A percentile compares a stretch with the other conserved stretches of the same genome.
Evolutionary conservation across 805 yeast species (phyloP).

Genomic region (Groenewaldozyma tartarivorans): DNA sequence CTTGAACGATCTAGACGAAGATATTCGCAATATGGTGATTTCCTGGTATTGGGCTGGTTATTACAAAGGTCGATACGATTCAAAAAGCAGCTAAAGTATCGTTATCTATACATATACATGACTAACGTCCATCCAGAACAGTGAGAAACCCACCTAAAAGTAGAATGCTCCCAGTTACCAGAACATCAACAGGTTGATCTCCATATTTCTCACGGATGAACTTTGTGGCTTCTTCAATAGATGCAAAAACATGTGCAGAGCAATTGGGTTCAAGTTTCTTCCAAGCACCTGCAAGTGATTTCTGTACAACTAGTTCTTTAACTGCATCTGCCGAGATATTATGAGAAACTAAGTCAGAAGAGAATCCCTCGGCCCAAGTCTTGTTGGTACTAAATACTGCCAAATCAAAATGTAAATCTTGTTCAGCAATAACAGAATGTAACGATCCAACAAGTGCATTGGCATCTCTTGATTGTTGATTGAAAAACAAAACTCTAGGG

Average conservation of each 20-base stretch:
- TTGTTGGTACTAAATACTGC: slow-evolving; percentile 85
- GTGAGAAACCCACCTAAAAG: slow-evolving; percentile 89
- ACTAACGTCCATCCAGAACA: slow-evolving; percentile 47
- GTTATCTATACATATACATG: neutral
- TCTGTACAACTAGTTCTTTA: slow-evolving; percentile 74
- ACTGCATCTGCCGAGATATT: slow-evolving; percentile 74
- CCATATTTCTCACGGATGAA: slow-evolving; percentile 35
- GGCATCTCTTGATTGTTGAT: slow-evolving; percentile 91
- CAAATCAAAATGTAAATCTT: slow-evolving; percentile 49
- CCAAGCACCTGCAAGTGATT: slow-evolving; percentile 66
- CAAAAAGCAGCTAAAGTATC: neutral
- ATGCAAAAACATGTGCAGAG: slow-evolving; percentile 48
- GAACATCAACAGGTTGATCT: slow-evolving; percentile 46
- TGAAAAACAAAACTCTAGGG: slow-evolving; percentile 55
- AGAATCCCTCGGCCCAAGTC: slow-evolving; percentile 82
- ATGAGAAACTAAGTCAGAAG: slow-evolving; percentile 69
- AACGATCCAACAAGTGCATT: slow-evolving; percentile 49
- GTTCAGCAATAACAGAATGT: slow-evolving; percentile 21
- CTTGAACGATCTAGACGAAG: slow-evolving; percentile 15
- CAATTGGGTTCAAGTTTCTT: slow-evolving; percentile 32
- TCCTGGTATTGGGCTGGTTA: slow-evolving; percentile 25
- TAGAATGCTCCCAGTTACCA: slow-evolving; percentile 91
- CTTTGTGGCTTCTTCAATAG: slow-evolving; percentile 65
- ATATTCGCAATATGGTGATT: slow-evolving; percentile 15
- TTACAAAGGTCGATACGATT: slow-evolving; percentile 20